Conservation (phyloP, 2,329 filamentous ascomycete species). For the Fusarium begoniae region DNA sequence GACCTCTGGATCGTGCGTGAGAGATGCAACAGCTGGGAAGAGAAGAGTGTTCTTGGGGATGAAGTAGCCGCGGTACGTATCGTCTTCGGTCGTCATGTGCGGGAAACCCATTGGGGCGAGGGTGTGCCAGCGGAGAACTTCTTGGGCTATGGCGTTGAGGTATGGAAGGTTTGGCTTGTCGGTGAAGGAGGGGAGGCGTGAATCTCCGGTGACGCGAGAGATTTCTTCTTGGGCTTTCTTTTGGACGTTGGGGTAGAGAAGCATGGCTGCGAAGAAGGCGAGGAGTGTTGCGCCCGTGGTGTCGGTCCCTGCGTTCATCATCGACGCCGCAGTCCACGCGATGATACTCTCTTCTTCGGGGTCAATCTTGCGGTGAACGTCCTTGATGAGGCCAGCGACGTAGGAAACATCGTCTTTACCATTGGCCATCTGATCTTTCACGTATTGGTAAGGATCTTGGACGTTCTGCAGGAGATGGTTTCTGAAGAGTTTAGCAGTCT, state of each 20-base stretch:
- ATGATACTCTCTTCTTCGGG: constrained; percentile 12
- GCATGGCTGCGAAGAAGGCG: constrained; percentile 57
- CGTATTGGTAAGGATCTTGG: background rate
- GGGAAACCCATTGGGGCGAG: constrained; percentile 47
- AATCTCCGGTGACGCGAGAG: constrained; percentile 53
- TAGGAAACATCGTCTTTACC: constrained; percentile 2
- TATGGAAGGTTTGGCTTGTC: constrained; percentile 58
- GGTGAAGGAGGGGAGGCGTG: constrained; percentile 53
- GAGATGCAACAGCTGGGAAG: background rate
- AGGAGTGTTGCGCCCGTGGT: constrained; percentile 42
- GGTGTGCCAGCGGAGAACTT: constrained; percentile 45
- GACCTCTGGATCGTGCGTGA: background rate
- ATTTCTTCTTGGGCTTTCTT: constrained; percentile 53
- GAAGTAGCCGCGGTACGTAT: constrained; percentile 28
- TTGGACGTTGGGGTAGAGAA: constrained; percentile 53
- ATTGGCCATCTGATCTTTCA: background rate
- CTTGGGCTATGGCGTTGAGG: constrained; percentile 44
- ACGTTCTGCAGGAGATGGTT: background rate
- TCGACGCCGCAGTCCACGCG: constrained; percentile 12
- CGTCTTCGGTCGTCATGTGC: constrained; percentile 48
- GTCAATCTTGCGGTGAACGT: background rate
- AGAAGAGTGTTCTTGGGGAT: constrained; percentile 44
- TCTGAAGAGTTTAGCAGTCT: background rate
- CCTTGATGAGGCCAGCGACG: background rate
- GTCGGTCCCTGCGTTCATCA: constrained; percentile 47